These are phyloP conservation scores for Ascoidea asiatica DNA, from an alignment of 805 yeast genomes.

Conservation along the genomic window DNA sequence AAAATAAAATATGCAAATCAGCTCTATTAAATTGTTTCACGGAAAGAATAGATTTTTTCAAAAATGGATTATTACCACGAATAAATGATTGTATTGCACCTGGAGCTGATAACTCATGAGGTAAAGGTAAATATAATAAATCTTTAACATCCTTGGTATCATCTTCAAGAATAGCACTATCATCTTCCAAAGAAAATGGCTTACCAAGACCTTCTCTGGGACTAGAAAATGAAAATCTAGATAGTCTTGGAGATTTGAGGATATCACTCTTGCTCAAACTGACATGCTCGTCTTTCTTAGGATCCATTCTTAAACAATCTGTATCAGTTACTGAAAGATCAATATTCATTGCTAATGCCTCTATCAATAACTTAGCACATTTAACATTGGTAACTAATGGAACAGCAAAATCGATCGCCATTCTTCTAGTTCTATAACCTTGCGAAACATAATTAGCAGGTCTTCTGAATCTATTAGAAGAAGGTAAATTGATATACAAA, in stretches of 20 bases:
- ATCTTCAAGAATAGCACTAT: constrained; percentile 22
- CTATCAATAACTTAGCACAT: constrained; percentile 89
- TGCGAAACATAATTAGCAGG: constrained; percentile 96
- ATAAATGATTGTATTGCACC: constrained; percentile 69
- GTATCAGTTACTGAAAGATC: constrained; percentile 9
- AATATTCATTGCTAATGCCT: constrained; percentile 70
- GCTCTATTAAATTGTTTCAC: constrained; percentile 80
- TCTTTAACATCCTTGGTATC: constrained; percentile 51
- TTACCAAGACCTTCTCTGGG: constrained; percentile 26
- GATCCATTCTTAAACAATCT: constrained; percentile 9
- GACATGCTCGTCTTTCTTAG: neutral
- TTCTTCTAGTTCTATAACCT: constrained; percentile 97
- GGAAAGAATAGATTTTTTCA: constrained; percentile 76
- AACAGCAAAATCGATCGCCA: constrained; percentile 98
- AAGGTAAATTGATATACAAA: constrained; percentile 90
- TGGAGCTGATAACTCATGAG: constrained; percentile 60
- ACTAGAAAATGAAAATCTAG: constrained; percentile 40
- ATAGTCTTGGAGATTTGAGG: constrained; percentile 12
- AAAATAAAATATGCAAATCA: constrained; percentile 83
- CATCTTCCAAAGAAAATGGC: constrained; percentile 24
- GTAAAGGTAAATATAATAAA: constrained; percentile 60
- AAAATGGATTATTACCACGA: constrained; percentile 77
- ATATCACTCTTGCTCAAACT: neutral
- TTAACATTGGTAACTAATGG: constrained; percentile 97
- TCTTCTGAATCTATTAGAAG: constrained; percentile 93